Conservation (phyloP, 805 yeast species). For the Saturnispora besseyi region DNA sequence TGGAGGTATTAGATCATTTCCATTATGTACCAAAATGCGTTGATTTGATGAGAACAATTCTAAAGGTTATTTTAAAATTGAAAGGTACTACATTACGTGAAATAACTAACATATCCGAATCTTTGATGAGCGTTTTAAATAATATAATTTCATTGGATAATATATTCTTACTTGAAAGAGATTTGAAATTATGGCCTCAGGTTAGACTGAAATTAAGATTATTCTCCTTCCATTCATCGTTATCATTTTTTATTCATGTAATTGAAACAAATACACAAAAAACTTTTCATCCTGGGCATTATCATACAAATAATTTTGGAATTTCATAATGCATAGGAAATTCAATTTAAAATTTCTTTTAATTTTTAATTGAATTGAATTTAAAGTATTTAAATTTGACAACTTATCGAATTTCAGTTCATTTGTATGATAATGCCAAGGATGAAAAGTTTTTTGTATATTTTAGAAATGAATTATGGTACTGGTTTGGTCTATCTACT, state of each 20-base stretch:
- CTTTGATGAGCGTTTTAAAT: neutral
- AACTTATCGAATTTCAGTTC: too few species aligned
- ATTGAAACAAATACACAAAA: neutral
- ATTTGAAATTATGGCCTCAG: slow-evolving; percentile 7
- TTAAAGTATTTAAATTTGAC: neutral
- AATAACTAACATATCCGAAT: neutral
- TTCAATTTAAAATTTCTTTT: neutral
- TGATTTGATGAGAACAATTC: neutral
- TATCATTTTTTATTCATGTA: neutral
- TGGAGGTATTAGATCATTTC: neutral
- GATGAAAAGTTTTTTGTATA: neutral
- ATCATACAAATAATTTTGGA: neutral
- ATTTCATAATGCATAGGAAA: slow-evolving; percentile 1
- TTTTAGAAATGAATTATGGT: slow-evolving; percentile 3
- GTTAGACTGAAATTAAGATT: slow-evolving; percentile 5
- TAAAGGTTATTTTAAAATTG: neutral
- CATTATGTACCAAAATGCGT: neutral
- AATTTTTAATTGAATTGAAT: neutral
- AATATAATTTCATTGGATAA: neutral
- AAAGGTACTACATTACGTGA: neutral
- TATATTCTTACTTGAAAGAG: neutral
- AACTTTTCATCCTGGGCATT: neutral
- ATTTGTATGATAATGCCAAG: neutral
- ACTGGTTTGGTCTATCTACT: neutral
- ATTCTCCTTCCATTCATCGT: neutral